A percentile compares a stretch with the other conserved stretches of the same genome.
These are phyloP conservation scores for Lycium barbarum DNA, from an alignment of 257 asterid species.

Conservation along the genomic window DNA sequence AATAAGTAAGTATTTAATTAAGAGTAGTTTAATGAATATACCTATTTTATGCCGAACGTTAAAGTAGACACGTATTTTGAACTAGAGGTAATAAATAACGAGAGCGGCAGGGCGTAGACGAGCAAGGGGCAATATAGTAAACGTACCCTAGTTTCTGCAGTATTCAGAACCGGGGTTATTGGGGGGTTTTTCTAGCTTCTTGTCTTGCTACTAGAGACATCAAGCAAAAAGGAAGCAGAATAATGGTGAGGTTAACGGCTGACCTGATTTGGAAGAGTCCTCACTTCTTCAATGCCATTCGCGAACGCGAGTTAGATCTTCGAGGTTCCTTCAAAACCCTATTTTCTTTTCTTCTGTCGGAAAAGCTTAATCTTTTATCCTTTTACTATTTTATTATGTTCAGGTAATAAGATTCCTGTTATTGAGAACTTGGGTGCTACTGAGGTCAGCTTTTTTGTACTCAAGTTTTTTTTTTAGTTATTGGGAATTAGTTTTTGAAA, in stretches of 20 bases:
- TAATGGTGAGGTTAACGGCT: slow-evolving; percentile 91
- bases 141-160: not conserved
- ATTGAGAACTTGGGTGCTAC: slow-evolving; percentile 98
- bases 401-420: slow-evolving; percentile 91
- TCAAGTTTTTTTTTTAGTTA: not conserved
- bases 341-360: not conserved
- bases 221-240: slow-evolving; percentile 3
- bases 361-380: not conserved
- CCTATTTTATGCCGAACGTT: too few relatives aligned
- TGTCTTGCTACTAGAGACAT: slow-evolving; percentile 6
- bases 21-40: too few relatives aligned
- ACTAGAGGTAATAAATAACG: too few relatives aligned
- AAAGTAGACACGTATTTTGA: too few relatives aligned
- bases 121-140: not conserved
- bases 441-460: slow-evolving; percentile 60
- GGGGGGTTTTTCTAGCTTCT: slow-evolving; percentile 32
- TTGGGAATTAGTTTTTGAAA: not conserved
- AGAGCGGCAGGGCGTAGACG: not conserved
- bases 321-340: slow-evolving; percentile 71
- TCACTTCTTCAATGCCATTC: slow-evolving; percentile 92
- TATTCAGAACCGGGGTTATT: not conserved
- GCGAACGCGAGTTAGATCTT: slow-evolving; percentile 94
- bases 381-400: not conserved
- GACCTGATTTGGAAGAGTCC: slow-evolving; percentile 95
- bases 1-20: too few relatives aligned